These are phyloP conservation scores for Fraxinus americana DNA, from an alignment of 257 asterid genomes.

Conservation along the genomic window DNA sequence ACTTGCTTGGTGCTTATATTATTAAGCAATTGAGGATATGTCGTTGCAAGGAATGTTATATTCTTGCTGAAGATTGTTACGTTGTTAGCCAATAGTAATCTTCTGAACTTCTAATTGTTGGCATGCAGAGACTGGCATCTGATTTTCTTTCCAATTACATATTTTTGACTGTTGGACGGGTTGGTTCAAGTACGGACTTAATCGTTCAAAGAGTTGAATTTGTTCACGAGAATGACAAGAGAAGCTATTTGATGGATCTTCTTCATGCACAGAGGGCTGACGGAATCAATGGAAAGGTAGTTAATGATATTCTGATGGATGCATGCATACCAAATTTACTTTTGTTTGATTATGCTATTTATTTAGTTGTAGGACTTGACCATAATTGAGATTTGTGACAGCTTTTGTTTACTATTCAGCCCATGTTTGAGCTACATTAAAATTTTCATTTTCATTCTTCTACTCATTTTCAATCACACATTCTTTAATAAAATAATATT, in stretches of 20 bases:
- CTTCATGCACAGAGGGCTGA: slow-evolving; percentile 74
- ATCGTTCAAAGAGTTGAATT: slow-evolving; percentile 81
- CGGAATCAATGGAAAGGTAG: slow-evolving; percentile 66
- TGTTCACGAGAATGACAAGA: slow-evolving; percentile 77
- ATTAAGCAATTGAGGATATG: slow-evolving; percentile 8
- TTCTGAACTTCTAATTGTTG: slow-evolving; percentile 22
- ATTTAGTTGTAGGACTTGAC: not conserved
- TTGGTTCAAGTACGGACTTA: slow-evolving; percentile 88
- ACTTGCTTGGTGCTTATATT: slow-evolving; percentile 2
- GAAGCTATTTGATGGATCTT: slow-evolving; percentile 87
- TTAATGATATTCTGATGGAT: slow-evolving; percentile 13
- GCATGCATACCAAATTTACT: slow-evolving; percentile 2
- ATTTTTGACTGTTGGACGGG: slow-evolving; percentile 87
- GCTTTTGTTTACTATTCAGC: not conserved
- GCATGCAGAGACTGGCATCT: slow-evolving; percentile 83
- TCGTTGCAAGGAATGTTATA: slow-evolving; percentile 1
- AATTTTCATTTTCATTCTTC: no score
- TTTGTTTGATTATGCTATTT: not conserved
- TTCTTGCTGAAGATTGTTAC: not conserved
- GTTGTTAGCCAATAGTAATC: slow-evolving; percentile 5
- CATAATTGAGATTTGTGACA: not conserved
- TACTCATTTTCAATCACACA: no score
- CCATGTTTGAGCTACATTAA: no score
- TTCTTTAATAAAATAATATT: no score
- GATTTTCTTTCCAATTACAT: slow-evolving; percentile 84